Evolutionary conservation across 768 basidiomycete genomes (phyloP).

Genomic region (Kwoniella dejecticola): DNA sequence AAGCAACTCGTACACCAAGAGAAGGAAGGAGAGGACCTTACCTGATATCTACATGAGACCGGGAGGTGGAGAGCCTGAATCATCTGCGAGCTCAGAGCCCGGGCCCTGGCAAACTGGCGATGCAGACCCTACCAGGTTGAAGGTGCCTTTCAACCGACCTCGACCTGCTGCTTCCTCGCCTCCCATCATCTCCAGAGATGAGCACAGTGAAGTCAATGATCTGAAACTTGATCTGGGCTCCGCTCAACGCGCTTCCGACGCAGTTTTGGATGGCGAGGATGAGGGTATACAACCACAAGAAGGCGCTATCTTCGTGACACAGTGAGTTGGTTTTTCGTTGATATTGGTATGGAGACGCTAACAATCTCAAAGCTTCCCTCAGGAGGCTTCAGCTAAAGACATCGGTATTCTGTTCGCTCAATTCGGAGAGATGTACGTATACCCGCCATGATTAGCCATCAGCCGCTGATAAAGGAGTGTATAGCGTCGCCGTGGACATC

Average conservation of each 20-base stretch:
- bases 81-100: constrained; percentile 38
- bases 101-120: constrained; percentile 50
- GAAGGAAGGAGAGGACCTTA: constrained; percentile 40
- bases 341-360: not conserved
- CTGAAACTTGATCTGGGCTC: constrained; percentile 19
- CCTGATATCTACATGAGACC: constrained; percentile 32
- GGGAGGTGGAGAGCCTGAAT: constrained; percentile 39
- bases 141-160: constrained; percentile 33
- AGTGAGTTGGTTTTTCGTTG: constrained; percentile 28
- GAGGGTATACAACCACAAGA: constrained; percentile 34
- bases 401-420: constrained; percentile 53
- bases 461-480: constrained; percentile 4
- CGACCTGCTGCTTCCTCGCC: constrained; percentile 22
- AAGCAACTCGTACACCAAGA: constrained; percentile 50
- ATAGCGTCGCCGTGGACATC: constrained; percentile 52
- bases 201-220: not conserved
- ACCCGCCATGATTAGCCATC: not conserved
- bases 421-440: constrained; percentile 51
- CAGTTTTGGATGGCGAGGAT: constrained; percentile 22
- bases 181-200: constrained; percentile 1
- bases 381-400: constrained; percentile 47
- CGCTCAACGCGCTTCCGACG: not conserved
- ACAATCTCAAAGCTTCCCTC: constrained; percentile 41
- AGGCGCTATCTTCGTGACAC: constrained; percentile 49
- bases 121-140: constrained; percentile 41